Base-by-base conservation (phyloP, 2,329 filamentous ascomycete genomes). In the Talaromyces sp. region DNA sequence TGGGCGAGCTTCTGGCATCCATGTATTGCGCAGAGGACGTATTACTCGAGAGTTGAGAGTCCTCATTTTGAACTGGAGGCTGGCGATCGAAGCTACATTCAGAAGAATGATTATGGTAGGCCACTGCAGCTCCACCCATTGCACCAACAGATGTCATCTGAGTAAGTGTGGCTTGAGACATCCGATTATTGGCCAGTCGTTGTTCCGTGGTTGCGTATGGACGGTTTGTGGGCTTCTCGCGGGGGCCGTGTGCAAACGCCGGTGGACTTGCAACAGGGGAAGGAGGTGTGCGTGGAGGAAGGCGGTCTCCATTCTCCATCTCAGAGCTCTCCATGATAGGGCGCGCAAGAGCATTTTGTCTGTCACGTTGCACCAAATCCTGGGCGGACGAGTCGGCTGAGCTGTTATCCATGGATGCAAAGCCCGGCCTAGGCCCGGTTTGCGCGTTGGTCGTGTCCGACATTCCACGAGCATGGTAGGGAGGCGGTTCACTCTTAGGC, bases 221-320 rank as follows among this genome's bases (percentile, higher is more conserved):
- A 56, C 84, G 84, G 54, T 82, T 85, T 1, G 80, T 78, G 4
- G 91, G 91, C 44, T 84, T 82, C 47, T 87, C 82, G 55, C 88
- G 85, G 11, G 91, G 84, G 33, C 82, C 81, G 70, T 96, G 90
- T 43, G 85, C 82, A 69, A 97, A 93, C 10, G 85, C 85, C 3
- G 93, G 93, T 1, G 93, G 92, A 5, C 81, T 78, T 4, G 83
- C 84, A 17, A 97, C 91, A 7, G 90, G 90, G 60, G 89, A 87
- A 1, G 89, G 90, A 5, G 88, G 85, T 30, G 81, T 79, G 69
- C 85, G 80, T 52, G 78, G 64, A 29, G 66, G 64, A 47, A 75
- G 61, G 22, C 71, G 70, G n/a, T 72, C 66, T 35, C 57, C 60
- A 35, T 74, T 60, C 13, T 75, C 74, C 33, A 68, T 71, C 42